phyloP scores from a whole-genome alignment of 148 eudicot species.

The Fagopyrum esculentum region DNA sequence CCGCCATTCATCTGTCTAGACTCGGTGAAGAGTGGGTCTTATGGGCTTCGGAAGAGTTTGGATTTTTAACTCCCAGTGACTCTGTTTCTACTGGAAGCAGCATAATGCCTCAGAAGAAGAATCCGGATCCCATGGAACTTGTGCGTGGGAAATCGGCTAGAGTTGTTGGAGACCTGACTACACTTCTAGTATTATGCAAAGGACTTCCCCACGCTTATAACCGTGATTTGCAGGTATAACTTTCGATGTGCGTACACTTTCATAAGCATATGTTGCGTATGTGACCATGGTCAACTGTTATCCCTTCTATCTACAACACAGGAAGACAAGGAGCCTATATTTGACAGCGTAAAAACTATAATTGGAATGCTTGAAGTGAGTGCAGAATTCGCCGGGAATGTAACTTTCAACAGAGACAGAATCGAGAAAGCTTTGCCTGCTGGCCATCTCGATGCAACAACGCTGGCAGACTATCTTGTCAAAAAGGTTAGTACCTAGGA shows the following conservation, averaged over 20 bases:
- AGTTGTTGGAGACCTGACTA: constrained; percentile 74
- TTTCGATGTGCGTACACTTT: not conserved
- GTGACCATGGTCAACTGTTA: not conserved
- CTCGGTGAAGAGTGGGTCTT: constrained; percentile 99
- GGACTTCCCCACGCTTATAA: constrained; percentile 98
- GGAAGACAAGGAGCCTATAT: constrained; percentile 98
- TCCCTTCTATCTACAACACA: constrained; percentile 18
- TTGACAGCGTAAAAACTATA: constrained; percentile 84
- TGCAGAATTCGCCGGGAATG: constrained; percentile 87
- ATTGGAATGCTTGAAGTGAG: constrained; percentile 90
- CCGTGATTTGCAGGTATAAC: constrained; percentile 85
- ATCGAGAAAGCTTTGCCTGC: constrained; percentile 82
- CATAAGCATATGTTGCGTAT: too few relatives aligned
- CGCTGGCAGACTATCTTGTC: constrained; percentile 98
- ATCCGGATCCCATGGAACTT: constrained; percentile 99
- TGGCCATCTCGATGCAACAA: constrained; percentile 99
- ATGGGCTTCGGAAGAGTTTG: constrained; percentile 99
- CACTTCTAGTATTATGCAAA: constrained; percentile 94
- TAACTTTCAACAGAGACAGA: constrained; percentile 65
- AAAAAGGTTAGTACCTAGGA: constrained; percentile 53
- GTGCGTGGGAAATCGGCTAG: constrained; percentile 98
- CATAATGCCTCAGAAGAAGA: constrained; percentile 99
- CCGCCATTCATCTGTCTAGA: constrained; percentile 88
- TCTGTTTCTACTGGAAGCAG: constrained; percentile 98
- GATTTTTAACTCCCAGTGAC: constrained; percentile 85